phyloP scores from a whole-genome alignment of 352 stramenopile genomes.

The Globisporangium middletonii region DNA sequence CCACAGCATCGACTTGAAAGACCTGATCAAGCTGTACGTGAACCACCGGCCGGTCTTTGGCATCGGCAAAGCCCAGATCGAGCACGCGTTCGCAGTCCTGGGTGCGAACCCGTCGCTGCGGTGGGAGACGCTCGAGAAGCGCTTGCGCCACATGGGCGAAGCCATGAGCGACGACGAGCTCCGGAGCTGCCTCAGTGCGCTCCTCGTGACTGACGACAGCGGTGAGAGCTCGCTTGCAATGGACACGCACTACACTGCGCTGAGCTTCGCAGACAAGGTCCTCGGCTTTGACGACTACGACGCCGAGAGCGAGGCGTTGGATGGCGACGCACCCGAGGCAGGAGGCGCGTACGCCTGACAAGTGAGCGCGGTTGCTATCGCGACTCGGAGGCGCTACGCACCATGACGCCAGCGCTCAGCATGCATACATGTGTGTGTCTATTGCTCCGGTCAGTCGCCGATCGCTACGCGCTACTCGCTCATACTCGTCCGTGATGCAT shows the following conservation, averaged over 20 bases:
- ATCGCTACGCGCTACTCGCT: neutral
- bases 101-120: slow-evolving; percentile 19
- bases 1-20: slow-evolving; percentile 49
- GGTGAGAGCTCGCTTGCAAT: slow-evolving; percentile 15
- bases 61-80: slow-evolving; percentile 76
- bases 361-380: too few relatives aligned
- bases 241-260: slow-evolving; percentile 46
- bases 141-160: slow-evolving; percentile 68
- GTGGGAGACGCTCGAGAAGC: slow-evolving; percentile 63
- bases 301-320: slow-evolving; percentile 12
- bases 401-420: too few relatives aligned
- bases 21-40: slow-evolving; percentile 91
- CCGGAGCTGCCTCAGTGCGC: slow-evolving; percentile 62
- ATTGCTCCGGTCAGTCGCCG: too few relatives aligned
- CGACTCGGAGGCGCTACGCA: too few relatives aligned
- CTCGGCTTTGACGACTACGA: slow-evolving; percentile 87
- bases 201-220: slow-evolving; percentile 40
- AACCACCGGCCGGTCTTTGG: slow-evolving; percentile 91
- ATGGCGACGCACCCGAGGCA: slow-evolving; percentile 8
- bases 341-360: neutral
- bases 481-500: neutral
- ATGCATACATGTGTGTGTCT: too few relatives aligned
- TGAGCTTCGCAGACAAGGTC: slow-evolving; percentile 79
- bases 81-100: slow-evolving; percentile 62
- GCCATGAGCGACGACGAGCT: slow-evolving; percentile 79